These are phyloP conservation scores for Magnaporthales sp. DNA, from an alignment of 2,329 filamentous ascomycete species.

Conservation along the genomic window DNA sequence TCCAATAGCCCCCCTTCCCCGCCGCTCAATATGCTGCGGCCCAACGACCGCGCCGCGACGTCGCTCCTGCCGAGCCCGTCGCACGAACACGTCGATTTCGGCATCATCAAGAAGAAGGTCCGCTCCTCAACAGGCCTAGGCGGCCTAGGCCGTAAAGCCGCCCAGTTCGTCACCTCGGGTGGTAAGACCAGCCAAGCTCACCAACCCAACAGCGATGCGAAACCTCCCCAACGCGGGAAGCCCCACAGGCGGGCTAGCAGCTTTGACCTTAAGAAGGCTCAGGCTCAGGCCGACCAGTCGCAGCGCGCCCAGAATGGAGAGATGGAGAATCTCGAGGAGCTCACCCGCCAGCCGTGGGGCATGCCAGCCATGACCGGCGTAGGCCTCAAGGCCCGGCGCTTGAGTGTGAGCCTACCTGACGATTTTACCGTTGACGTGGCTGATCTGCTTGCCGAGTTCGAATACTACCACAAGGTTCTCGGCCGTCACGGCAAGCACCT, in stretches of 20 bases:
- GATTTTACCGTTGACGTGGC: constrained; percentile 65
- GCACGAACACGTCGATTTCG: constrained; percentile 29
- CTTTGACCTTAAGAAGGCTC: constrained; percentile 30
- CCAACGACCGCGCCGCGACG: constrained; percentile 12
- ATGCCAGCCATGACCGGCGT: constrained; percentile 61
- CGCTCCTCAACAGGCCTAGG: constrained; percentile 40
- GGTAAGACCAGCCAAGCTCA: constrained; percentile 14
- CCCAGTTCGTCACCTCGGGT: constrained; percentile 33
- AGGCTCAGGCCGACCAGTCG: constrained; percentile 10
- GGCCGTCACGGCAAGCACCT: constrained; percentile 66
- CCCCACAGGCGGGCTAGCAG: constrained; percentile 34
- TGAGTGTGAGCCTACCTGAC: constrained; percentile 66
- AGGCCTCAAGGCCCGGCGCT: constrained; percentile 68
- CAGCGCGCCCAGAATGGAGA: constrained; percentile 13
- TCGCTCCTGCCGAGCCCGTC: constrained; percentile 8
- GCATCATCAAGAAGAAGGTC: constrained; percentile 39
- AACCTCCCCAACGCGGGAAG: constrained; percentile 15
- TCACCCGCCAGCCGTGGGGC: constrained; percentile 36
- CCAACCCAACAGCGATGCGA: constrained; percentile 6
- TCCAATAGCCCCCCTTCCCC: constrained; percentile 42
- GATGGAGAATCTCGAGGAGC: constrained; percentile 20
- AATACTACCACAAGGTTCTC: constrained; percentile 56
- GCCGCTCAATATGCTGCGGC: constrained; percentile 31
- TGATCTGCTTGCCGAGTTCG: constrained; percentile 61
- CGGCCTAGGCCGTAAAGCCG: constrained; percentile 35